Evolutionary conservation across 257 asterid genomes (phyloP).

Genomic region (Perilla frutescens): DNA sequence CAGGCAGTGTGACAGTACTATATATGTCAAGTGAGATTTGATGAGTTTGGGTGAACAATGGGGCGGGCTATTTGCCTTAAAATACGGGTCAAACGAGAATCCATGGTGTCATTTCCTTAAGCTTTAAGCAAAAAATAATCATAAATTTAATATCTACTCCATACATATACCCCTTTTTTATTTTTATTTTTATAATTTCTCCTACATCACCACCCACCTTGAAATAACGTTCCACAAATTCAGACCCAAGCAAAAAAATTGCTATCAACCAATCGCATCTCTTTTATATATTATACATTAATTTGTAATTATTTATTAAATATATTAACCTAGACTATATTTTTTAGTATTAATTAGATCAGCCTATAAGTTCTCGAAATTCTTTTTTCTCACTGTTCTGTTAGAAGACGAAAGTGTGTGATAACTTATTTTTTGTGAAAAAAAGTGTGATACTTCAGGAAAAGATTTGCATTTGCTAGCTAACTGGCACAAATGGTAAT

Average conservation of each 20-base stretch:
- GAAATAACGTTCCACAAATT: constrained; percentile 51
- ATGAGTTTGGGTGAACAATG: constrained; percentile 35
- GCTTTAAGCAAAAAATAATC: constrained; percentile 50
- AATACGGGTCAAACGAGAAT: constrained; percentile 76
- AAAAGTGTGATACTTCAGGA: too few relatives aligned
- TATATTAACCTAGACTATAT: too few relatives aligned
- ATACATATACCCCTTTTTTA: constrained; percentile 24
- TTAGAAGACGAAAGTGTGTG: too few relatives aligned
- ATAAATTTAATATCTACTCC: constrained; percentile 41
- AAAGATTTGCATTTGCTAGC: too few relatives aligned
- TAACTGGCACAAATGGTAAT: too few relatives aligned
- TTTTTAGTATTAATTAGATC: background rate
- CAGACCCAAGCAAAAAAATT: constrained; percentile 45
- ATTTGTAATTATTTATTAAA: background rate
- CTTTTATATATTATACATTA: background rate
- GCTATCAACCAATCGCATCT: constrained; percentile 33
- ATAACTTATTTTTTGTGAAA: too few relatives aligned
- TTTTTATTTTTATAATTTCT: constrained; percentile 19
- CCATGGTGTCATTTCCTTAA: constrained; percentile 58
- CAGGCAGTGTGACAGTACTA: constrained; percentile 1
- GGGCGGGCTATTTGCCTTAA: constrained; percentile 54
- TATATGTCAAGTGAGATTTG: constrained; percentile 3
- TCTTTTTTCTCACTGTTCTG: background rate
- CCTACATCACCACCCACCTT: constrained; percentile 68
- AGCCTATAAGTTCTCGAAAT: background rate